Conservation (phyloP, 257 asterid species). For the Haberlea rhodopensis region DNA sequence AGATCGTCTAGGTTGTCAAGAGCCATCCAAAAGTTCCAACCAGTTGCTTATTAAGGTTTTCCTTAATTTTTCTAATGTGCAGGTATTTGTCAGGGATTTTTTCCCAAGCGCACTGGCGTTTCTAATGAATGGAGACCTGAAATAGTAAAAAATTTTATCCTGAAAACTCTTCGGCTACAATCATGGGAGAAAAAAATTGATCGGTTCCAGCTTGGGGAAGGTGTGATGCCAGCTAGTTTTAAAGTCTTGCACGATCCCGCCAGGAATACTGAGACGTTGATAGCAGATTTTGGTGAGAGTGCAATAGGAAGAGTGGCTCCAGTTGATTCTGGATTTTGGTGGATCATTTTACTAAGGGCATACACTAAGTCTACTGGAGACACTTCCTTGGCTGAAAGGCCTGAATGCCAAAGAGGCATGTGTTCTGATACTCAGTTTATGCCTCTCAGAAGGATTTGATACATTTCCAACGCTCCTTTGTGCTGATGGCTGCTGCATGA, state of each 20-base stretch:
- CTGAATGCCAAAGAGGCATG: conserved; percentile 77
- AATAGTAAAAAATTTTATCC: conserved; percentile 56
- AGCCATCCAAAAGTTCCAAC: background rate
- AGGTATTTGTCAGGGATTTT: conserved; percentile 79
- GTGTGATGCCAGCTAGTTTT: conserved; percentile 79
- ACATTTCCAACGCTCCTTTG: conserved; percentile 82
- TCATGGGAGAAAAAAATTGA: conserved; percentile 78
- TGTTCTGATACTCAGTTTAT: conserved; percentile 65
- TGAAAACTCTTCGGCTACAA: conserved; percentile 74
- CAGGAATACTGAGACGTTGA: conserved; percentile 57
- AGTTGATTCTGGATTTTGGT: conserved; percentile 79
- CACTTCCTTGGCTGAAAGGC: conserved; percentile 61
- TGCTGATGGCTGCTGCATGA: conserved; percentile 77
- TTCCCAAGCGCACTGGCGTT: conserved; percentile 73
- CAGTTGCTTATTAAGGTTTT: background rate
- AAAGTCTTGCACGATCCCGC: conserved; percentile 66
- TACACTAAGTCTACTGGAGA: conserved; percentile 75
- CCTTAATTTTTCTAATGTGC: conserved; percentile 22
- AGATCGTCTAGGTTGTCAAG: background rate
- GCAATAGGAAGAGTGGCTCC: conserved; percentile 84
- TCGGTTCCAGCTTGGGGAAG: conserved; percentile 71
- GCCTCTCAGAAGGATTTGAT: conserved; percentile 75
- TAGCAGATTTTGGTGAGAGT: conserved; percentile 78
- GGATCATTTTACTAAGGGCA: conserved; percentile 70
- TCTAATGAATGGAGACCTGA: conserved; percentile 69